Evolutionary conservation across 495 filamentous ascomycete species (phyloP).

Genomic region (Trichoderma asperelloides): DNA sequence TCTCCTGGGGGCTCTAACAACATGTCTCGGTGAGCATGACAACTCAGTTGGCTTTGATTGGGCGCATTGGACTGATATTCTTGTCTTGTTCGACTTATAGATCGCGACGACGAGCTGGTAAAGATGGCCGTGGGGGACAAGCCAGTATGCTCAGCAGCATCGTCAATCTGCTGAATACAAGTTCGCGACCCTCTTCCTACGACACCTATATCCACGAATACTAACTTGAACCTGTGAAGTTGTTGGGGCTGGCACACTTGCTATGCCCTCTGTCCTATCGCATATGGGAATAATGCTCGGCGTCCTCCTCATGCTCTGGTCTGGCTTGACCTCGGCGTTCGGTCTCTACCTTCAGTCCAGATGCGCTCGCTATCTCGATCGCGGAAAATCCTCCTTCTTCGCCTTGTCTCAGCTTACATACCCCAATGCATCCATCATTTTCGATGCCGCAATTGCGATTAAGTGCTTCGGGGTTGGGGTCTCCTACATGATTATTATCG

Average conservation of each 20-base stretch:
- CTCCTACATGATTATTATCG: constrained; percentile 97
- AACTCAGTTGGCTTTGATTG: not conserved
- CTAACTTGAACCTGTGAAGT: constrained; percentile 41
- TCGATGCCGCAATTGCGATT: constrained; percentile 92
- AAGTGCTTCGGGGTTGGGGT: constrained; percentile 98
- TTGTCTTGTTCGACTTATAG: constrained; percentile 10
- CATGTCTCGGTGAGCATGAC: constrained; percentile 31
- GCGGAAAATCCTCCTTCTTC: constrained; percentile 76
- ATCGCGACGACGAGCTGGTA: constrained; percentile 26
- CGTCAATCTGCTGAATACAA: constrained; percentile 93
- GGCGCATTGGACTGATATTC: not conserved
- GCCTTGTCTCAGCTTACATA: constrained; percentile 92
- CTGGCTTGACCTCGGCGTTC: constrained; percentile 77
- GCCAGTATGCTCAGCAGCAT: constrained; percentile 87
- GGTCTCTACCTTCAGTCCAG: constrained; percentile 89
- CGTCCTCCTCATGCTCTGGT: constrained; percentile 79
- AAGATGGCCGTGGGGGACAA: constrained; percentile 50
- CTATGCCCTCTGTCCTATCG: constrained; percentile 88
- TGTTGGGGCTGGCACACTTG: constrained; percentile 85
- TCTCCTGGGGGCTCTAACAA: constrained; percentile 22
- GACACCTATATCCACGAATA: not conserved
- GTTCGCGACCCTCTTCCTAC: constrained; percentile 33
- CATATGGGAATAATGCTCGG: constrained; percentile 85
- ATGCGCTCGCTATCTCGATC: constrained; percentile 85
- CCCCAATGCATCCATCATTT: constrained; percentile 89